These are phyloP conservation scores for Boletus barrowsii DNA, from an alignment of 768 basidiomycete species.

Conservation along the genomic window DNA sequence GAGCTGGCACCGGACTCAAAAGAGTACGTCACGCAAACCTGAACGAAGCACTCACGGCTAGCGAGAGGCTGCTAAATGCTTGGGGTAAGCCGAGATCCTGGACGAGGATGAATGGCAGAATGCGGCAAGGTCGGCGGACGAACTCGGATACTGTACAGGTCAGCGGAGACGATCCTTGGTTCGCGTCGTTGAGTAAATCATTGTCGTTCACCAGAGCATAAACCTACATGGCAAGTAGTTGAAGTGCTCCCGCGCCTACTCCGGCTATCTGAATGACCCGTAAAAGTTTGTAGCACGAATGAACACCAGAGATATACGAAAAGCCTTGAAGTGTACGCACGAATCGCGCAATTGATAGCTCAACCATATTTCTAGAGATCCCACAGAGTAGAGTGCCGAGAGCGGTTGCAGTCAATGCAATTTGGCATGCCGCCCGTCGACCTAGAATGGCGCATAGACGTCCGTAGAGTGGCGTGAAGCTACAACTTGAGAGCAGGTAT, in stretches of 20 bases:
- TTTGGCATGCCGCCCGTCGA: slow-evolving; percentile 61
- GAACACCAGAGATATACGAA: not conserved
- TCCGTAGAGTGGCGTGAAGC: slow-evolving; percentile 79
- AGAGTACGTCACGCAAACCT: not conserved
- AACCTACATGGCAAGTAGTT: slow-evolving; percentile 10
- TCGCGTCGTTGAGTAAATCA: not conserved
- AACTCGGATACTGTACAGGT: slow-evolving; percentile 13
- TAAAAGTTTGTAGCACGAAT: not conserved
- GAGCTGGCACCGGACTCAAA: not conserved
- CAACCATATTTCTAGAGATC: slow-evolving; percentile 61
- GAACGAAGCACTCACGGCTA: slow-evolving; percentile 2
- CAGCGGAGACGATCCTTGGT: slow-evolving; percentile 11
- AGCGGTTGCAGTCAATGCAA: slow-evolving; percentile 55
- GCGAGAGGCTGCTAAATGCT: slow-evolving; percentile 44
- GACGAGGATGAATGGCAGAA: not conserved
- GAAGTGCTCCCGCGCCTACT: slow-evolving; percentile 11
- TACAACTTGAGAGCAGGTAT: slow-evolving; percentile 72
- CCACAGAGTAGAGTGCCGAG: slow-evolving; percentile 66
- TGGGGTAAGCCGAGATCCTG: slow-evolving; percentile 9
- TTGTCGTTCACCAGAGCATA: not conserved
- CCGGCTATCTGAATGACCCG: slow-evolving; percentile 9
- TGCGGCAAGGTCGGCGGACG: not conserved
- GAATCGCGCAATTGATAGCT: slow-evolving; percentile 66
- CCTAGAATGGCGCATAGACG: slow-evolving; percentile 73
- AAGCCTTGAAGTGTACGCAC: slow-evolving; percentile 39